Evolutionary conservation across 768 basidiomycete genomes (phyloP).

Genomic region (Pisolithus orientalis): DNA sequence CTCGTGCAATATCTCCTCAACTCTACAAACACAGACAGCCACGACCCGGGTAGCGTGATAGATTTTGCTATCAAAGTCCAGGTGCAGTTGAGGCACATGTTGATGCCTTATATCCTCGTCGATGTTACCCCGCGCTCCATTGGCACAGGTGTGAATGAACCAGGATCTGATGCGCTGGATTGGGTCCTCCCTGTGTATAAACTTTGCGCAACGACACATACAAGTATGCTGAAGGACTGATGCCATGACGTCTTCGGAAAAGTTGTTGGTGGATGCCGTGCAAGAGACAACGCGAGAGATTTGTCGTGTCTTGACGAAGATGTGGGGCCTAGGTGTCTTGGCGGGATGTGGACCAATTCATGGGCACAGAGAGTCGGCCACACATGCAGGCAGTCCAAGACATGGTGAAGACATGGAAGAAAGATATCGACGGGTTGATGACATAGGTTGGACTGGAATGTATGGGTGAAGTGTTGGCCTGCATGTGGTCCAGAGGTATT

Average conservation of each 20-base stretch:
- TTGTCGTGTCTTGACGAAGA: conserved; percentile 13
- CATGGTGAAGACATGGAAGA: conserved; percentile 7
- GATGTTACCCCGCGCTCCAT: neutral
- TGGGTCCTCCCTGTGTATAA: too few relatives aligned
- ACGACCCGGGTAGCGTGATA: conserved; percentile 7
- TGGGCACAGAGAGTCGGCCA: neutral
- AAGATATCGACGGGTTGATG: conserved; percentile 9
- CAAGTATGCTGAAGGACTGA: too few relatives aligned
- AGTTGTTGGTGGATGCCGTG: too few relatives aligned
- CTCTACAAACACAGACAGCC: neutral
- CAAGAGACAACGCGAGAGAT: conserved; percentile 12
- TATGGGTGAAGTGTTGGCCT: conserved; percentile 17
- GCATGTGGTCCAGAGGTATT: conserved; percentile 9
- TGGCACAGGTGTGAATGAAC: too few relatives aligned
- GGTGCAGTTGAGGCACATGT: conserved; percentile 17
- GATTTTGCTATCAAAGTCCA: conserved; percentile 4
- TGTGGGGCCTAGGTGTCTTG: conserved; percentile 14
- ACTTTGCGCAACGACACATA: too few relatives aligned
- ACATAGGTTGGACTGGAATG: conserved; percentile 18
- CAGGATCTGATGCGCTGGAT: too few relatives aligned
- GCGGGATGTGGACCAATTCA: neutral
- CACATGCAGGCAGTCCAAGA: neutral
- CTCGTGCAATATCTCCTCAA: conserved; percentile 32
- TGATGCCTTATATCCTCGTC: conserved; percentile 7
- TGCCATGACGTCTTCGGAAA: too few relatives aligned